Percentiles rank a stretch among this genome's conserved stretches.
These are phyloP conservation scores for Paramecium pentaurelia DNA, from an alignment of 73 alveolate species.

Conservation along the genomic window DNA sequence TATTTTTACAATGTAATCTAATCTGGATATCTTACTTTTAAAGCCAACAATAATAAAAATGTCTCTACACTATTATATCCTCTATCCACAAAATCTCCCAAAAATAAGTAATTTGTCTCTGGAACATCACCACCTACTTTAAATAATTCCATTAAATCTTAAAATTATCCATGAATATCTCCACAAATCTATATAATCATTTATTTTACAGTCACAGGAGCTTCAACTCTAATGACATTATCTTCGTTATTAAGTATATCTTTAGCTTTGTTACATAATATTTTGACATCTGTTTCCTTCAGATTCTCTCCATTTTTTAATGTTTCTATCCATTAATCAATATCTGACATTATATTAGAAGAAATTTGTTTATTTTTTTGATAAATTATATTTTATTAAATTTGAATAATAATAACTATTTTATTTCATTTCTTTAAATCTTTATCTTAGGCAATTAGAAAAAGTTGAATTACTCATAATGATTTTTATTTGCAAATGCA, in stretches of 20 bases:
- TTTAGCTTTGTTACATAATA: constrained; percentile 85
- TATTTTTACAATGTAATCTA: not conserved
- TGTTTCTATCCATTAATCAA: constrained; percentile 77
- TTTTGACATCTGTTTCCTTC: constrained; percentile 77
- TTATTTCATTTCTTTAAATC: not conserved
- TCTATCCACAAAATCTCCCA: constrained; percentile 95
- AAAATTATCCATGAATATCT: constrained; percentile 86
- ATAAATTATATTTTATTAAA: not conserved
- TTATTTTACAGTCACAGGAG: constrained; percentile 86
- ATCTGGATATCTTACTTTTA: constrained; percentile 67
- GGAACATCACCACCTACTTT: constrained; percentile 93
- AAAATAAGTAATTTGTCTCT: constrained; percentile 83
- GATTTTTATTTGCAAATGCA: no score
- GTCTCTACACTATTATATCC: constrained; percentile 92
- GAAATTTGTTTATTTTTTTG: not conserved
- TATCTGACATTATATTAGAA: constrained; percentile 28
- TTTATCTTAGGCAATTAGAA: not conserved
- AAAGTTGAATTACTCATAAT: not conserved
- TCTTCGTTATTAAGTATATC: constrained; percentile 79
- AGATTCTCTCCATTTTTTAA: constrained; percentile 71
- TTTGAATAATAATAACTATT: not conserved
- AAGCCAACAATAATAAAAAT: constrained; percentile 85
- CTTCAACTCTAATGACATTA: constrained; percentile 64
- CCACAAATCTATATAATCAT: constrained; percentile 71
- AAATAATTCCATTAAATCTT: constrained; percentile 83